Evolutionary conservation across 2,329 filamentous ascomycete species (phyloP), one percentile per base, ranked within the genome.

Genomic region (Pyrenochaeta sp.): DNA sequence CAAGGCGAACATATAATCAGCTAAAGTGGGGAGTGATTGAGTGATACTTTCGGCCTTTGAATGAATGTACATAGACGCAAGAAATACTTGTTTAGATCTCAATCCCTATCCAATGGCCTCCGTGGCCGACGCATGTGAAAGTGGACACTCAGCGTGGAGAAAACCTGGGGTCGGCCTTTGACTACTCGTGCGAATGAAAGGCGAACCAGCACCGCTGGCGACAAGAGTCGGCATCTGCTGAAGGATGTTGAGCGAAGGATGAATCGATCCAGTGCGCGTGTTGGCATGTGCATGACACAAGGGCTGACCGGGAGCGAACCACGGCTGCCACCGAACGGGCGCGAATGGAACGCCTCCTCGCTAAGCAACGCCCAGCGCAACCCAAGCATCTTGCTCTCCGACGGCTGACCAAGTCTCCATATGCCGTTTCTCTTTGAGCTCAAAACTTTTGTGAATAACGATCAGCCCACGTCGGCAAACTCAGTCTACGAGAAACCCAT

Each of bases 1-100:
- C 33, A 68, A 65, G 52, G 67, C 71, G 20, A 72, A 72, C 44
- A 64, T 71, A 20, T 72, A 45, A 64, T 30, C 4, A 23, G 9
- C 18, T 17, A 6, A 32, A 23, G 17, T 15, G 31, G 36, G 12
- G 36, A 17, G 15, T n/a, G 21, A 40, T 11, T 14, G 41, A 20
- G 23, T 2, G 18, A 11, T 45, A 27, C 23, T 32, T n/a, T 36
- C 45, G 45, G 51, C 39, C 15, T 54, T 33, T 39, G 51, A 42
- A 40, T 15, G 33, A 29, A 18, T 31, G 35, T 14, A 30, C 23
- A 49, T 55, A 58, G 54, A 55, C 42, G 31, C 51, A 51, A 54
- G 45, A 50, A 51, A 15, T 17, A 40, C 45, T 30, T 42, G 18
- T 36, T 40, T 11, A 39, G 17, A 20, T 6, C 30, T 40, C 31